These are phyloP conservation scores for Baorangia bicolor DNA, from an alignment of 768 basidiomycete genomes.

Conservation along the genomic window DNA sequence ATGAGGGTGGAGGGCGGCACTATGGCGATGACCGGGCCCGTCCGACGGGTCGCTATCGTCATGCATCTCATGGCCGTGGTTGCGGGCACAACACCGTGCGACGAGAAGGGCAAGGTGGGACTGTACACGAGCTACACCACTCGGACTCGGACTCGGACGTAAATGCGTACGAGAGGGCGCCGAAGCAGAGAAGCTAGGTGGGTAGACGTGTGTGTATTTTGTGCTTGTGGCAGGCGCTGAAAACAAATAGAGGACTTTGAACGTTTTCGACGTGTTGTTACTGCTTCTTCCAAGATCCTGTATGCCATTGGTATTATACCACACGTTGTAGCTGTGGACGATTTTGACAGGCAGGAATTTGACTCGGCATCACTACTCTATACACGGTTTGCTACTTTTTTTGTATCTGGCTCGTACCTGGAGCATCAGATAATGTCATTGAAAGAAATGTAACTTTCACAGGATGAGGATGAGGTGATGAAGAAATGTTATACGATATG, in stretches of 20 bases:
- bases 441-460: background rate
- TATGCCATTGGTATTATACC: background rate
- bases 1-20: background rate
- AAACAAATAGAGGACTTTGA: background rate
- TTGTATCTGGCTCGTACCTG: background rate
- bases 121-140: constrained; percentile 19
- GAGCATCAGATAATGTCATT: background rate
- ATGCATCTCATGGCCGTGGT: constrained; percentile 2
- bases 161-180: constrained; percentile 53
- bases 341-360: background rate
- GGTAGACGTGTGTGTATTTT: background rate
- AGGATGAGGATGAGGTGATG: background rate
- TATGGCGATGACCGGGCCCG: constrained; percentile 12
- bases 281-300: background rate
- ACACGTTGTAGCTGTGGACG: background rate
- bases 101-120: constrained; percentile 8
- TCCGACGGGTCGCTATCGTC: constrained; percentile 4
- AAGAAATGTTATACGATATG: background rate
- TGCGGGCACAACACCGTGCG: background rate
- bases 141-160: constrained; percentile 26
- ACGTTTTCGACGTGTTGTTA: background rate
- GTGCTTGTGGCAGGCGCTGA: background rate
- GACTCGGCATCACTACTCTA: background rate
- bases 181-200: constrained; percentile 25
- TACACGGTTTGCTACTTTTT: background rate